Evolutionary conservation across 1,284 basidiomycete genomes (phyloP), one percentile per base, ranked within the genome.

Genomic region (Moesziomyces parantarcticus): DNA sequence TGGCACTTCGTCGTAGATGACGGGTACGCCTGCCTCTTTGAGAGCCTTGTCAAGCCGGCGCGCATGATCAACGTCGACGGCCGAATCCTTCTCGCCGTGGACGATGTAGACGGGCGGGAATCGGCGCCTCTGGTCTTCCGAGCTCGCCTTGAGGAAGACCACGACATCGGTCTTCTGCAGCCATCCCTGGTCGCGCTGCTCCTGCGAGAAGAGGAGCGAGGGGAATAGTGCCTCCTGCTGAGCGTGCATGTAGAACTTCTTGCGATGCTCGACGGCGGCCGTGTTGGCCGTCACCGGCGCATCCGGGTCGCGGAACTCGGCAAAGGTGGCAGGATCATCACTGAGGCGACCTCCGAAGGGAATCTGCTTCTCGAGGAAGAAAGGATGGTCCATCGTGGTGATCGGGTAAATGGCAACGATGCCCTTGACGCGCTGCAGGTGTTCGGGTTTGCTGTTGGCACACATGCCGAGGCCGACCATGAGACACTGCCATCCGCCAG

Each of bases 381-480:
- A 76, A 5, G 64, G 51, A 22, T 67, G 61, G 39, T 75, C 67
- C 66, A 76, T 66, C 0, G 70, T 75, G 10, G 67, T 67, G 53
- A 75, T 76, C 0, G 75, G 75, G 20, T 76, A 76, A 41, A 76
- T 75, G 1, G 65, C 57, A 7, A 63, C 64, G 21, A 76, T 61
- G 39, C 59, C 75, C 36, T 62, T 66, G 6, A 75, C 54, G 16
- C 50, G 57, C 32, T 50, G 25, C 36, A 72, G 32, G 29, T 67
- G 51, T 16, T 51, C 54, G 21, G 21, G 40, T 25, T 62, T 67
- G 26, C 39, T 62, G 9, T 48, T 26, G 2, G 64, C 49, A 42
- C 69, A 73, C 74, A 76, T 76, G 16, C 75, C 71, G 9, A 76
- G 54, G 10, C 64, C 71, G n/a, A 75, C 54, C 65, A 74, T 64